These are phyloP conservation scores for Geranium rotundifolium DNA, from an alignment of 345 rosid genomes.

Conservation along the genomic window DNA sequence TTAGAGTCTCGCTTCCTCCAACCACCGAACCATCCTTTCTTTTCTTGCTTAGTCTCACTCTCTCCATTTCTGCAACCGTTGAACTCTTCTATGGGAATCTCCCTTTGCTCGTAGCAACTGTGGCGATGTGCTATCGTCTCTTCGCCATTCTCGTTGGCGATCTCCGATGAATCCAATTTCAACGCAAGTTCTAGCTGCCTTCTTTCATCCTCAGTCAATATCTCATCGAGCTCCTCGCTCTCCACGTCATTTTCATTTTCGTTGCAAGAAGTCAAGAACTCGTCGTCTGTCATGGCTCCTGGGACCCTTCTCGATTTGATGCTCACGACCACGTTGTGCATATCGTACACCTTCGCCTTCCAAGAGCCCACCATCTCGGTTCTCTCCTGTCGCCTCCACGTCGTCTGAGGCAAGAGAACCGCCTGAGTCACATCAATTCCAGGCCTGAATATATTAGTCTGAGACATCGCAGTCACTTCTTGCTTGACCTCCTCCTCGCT, in stretches of 20 bases:
- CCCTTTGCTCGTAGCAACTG: slow-evolving; percentile 71
- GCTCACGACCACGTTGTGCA: slow-evolving; percentile 95
- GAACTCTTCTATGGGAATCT: slow-evolving; percentile 54
- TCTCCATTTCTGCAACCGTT: slow-evolving; percentile 40
- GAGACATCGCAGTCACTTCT: slow-evolving; percentile 86
- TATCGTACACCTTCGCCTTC: slow-evolving; percentile 93
- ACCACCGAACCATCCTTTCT: slow-evolving; percentile 95
- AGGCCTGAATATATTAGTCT: slow-evolving; percentile 84
- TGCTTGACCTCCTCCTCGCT: slow-evolving; percentile 78
- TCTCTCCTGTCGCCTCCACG: slow-evolving; percentile 95
- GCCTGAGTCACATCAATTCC: slow-evolving; percentile 95
- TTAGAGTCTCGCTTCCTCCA: slow-evolving; percentile 78
- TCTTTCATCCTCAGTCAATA: slow-evolving; percentile 80
- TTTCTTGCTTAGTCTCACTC: slow-evolving; percentile 47
- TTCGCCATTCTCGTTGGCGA: slow-evolving; percentile 38
- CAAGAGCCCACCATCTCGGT: slow-evolving; percentile 79
- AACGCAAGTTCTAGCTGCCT: slow-evolving; percentile 83
- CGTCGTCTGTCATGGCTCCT: slow-evolving; percentile 91
- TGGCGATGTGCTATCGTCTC: slow-evolving; percentile 44
- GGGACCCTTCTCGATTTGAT: slow-evolving; percentile 87
- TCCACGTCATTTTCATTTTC: slow-evolving; percentile 75
- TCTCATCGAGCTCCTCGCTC: slow-evolving; percentile 61
- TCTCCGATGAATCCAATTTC: slow-evolving; percentile 62
- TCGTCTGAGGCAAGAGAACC: slow-evolving; percentile 74
- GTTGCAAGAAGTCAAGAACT: slow-evolving; percentile 62